These are phyloP conservation scores for Cicer judaicum DNA, from an alignment of 306 rosid species.

Conservation along the genomic window DNA sequence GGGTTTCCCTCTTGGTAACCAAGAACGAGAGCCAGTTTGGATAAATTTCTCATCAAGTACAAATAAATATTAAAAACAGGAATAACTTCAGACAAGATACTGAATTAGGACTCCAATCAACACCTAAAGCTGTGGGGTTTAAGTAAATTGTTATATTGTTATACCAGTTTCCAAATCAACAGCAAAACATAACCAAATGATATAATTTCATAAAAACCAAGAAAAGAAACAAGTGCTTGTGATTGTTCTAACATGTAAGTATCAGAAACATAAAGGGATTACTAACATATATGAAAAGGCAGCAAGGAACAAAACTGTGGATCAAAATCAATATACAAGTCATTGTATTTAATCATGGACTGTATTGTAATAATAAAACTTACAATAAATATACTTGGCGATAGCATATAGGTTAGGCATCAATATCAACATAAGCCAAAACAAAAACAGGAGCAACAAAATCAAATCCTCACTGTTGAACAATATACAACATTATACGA, in stretches of 20 bases:
- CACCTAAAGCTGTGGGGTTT: not conserved
- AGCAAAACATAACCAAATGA: not conserved
- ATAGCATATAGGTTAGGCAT: not conserved
- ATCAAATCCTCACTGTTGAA: not conserved
- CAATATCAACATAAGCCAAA: not conserved
- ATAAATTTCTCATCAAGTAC: not conserved
- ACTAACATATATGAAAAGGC: not conserved
- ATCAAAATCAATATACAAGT: not conserved
- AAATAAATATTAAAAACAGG: not conserved
- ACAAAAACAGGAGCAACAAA: not conserved
- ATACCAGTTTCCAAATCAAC: not conserved
- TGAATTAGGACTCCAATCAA: not conserved
- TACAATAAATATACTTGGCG: not conserved
- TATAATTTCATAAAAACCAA: not conserved
- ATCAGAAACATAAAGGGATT: not conserved
- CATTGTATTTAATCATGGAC: not conserved
- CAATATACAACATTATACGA: not conserved
- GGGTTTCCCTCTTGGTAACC: conserved; percentile 7
- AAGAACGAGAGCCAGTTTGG: not conserved
- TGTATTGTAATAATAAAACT: not conserved
- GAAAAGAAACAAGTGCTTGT: not conserved
- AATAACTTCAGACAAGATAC: not conserved
- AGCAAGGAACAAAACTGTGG: not conserved
- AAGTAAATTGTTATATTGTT: not conserved
- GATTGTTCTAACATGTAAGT: not conserved